phyloP scores from a whole-genome alignment of 2,329 filamentous ascomycete species.

The Claviceps cyperi region DNA sequence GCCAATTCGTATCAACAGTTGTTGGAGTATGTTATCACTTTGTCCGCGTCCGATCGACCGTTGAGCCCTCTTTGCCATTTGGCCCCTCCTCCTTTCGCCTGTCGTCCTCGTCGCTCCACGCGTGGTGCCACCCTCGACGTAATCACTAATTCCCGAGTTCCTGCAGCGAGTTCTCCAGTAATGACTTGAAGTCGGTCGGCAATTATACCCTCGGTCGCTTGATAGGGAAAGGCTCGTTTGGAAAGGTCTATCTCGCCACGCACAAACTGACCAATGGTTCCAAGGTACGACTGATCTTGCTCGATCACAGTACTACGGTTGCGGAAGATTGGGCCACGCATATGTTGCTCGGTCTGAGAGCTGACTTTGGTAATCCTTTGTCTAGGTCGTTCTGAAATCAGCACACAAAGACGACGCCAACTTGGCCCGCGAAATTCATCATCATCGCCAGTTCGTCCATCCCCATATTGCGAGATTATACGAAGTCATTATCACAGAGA shows the following conservation, averaged over 20 bases:
- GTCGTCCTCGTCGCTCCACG: not conserved
- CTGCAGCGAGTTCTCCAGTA: conserved; percentile 77
- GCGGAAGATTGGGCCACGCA: not conserved
- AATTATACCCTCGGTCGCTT: conserved; percentile 86
- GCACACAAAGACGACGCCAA: conserved; percentile 94
- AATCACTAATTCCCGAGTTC: conserved; percentile 4
- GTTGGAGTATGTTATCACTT: conserved; percentile 56
- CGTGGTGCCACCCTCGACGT: conserved; percentile 1
- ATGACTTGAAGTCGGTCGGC: conserved; percentile 80
- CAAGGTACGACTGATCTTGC: conserved; percentile 45
- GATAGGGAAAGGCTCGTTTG: conserved; percentile 96
- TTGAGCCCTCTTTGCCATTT: not conserved
- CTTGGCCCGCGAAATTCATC: conserved; percentile 92
- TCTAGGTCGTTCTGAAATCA: conserved; percentile 89
- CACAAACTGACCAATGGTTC: conserved; percentile 98
- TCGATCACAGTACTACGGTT: not conserved
- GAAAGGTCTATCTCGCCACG: conserved; percentile 89
- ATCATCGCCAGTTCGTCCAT: conserved; percentile 94
- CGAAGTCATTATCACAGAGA: conserved; percentile 95
- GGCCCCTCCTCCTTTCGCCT: not conserved
- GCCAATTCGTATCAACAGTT: conserved; percentile 93
- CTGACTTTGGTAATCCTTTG: not conserved
- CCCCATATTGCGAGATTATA: conserved; percentile 94
- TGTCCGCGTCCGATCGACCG: not conserved
- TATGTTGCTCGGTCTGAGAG: not conserved